Conservation (phyloP, 192 early-diverging fungal species). For the Dissophora ornata region DNA sequence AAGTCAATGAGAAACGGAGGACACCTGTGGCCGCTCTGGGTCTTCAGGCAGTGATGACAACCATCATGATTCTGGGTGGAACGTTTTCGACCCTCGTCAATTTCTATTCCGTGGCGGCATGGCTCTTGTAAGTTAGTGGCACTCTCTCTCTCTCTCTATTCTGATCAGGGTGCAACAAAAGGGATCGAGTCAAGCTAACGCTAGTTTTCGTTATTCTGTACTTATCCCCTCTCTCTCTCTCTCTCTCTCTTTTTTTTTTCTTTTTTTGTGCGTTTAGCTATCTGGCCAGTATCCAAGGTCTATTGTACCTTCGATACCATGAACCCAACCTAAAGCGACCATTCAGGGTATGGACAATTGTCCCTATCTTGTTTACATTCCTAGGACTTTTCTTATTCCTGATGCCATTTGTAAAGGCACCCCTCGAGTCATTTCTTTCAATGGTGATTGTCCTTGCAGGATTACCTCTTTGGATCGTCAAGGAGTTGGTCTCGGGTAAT, state of each 20-base stretch:
- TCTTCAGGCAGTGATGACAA: slow-evolving; percentile 69
- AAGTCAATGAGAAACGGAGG: slow-evolving; percentile 62
- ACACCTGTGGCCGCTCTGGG: slow-evolving; percentile 78
- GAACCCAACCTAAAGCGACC: slow-evolving; percentile 77
- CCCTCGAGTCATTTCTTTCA: slow-evolving; percentile 60
- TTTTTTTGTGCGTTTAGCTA: slow-evolving; percentile 65
- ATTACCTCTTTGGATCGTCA: slow-evolving; percentile 64
- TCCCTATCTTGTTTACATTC: slow-evolving; percentile 74
- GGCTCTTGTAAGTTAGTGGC: slow-evolving; percentile 73
- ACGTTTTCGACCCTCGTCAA: slow-evolving; percentile 77
- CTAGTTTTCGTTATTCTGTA: too few relatives aligned
- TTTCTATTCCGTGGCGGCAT: slow-evolving; percentile 80
- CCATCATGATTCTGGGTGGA: slow-evolving; percentile 72
- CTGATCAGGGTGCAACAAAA: too few relatives aligned
- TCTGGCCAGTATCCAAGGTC: slow-evolving; percentile 71
- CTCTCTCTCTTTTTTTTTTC: too few relatives aligned
- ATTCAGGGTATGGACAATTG: slow-evolving; percentile 74
- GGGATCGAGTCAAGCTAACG: too few relatives aligned
- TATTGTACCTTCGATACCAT: slow-evolving; percentile 71
- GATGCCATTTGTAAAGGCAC: slow-evolving; percentile 68
- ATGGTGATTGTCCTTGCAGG: slow-evolving; percentile 62
- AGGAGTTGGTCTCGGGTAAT: slow-evolving; percentile 55
- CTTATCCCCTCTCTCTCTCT: too few relatives aligned
- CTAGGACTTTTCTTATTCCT: slow-evolving; percentile 69
- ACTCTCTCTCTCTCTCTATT: too few relatives aligned